phyloP scores from a whole-genome alignment of 2,329 filamentous ascomycete genomes.

The Sporothrix curviconia region DNA sequence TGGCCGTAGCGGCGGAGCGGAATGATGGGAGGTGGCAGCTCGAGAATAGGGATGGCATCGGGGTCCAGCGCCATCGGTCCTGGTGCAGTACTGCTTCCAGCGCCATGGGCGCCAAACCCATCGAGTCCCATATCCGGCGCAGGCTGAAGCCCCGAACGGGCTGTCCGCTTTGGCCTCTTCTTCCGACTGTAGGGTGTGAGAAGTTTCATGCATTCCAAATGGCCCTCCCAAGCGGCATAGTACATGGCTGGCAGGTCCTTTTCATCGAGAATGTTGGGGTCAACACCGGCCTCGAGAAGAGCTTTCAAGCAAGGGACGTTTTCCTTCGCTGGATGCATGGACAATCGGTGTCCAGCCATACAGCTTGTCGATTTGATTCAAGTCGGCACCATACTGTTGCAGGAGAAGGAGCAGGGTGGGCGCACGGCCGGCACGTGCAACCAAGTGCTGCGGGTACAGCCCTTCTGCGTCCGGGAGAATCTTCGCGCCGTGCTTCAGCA shows the following conservation, averaged over 20 bases:
- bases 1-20: constrained; percentile 91
- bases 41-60: constrained; percentile 86
- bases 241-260: constrained; percentile 94
- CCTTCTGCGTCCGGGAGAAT: constrained; percentile 95
- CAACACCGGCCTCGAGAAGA: constrained; percentile 70
- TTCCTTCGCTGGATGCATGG: constrained; percentile 91
- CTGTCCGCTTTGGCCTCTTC: constrained; percentile 29
- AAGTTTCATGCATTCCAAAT: constrained; percentile 87
- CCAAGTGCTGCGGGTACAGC: constrained; percentile 92
- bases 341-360: constrained; percentile 97
- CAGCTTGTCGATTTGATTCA: constrained; percentile 89
- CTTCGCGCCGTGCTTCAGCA: constrained; percentile 71
- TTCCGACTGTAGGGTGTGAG: constrained; percentile 56
- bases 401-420: constrained; percentile 74
- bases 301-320: constrained; percentile 82
- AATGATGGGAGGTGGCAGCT: constrained; percentile 91
- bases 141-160: constrained; percentile 36
- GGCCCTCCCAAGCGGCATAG: constrained; percentile 96
- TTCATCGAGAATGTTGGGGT: constrained; percentile 78
- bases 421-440: constrained; percentile 79
- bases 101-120: constrained; percentile 30
- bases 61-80: constrained; percentile 63
- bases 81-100: constrained; percentile 45
- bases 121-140: neutral
- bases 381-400: constrained; percentile 77